Evolutionary conservation across 2,329 filamentous ascomycete genomes (phyloP), one percentile per base, ranked within the genome.

Genomic region (Acephala macrosclerotiorum): DNA sequence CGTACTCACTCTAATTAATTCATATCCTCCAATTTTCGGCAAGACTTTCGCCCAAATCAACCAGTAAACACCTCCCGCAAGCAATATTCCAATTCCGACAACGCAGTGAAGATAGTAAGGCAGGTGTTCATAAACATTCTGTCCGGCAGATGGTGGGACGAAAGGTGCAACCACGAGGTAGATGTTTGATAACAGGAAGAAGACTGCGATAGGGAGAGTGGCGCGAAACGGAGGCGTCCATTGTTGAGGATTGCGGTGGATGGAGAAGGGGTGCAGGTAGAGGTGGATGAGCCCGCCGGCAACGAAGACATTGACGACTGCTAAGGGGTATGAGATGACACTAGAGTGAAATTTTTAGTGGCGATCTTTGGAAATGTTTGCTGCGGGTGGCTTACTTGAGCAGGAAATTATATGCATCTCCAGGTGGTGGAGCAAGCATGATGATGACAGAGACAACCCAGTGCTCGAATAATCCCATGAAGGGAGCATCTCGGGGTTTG

Each of bases 391-490:
- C 81, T 73, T 79, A 85, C 82, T 88, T 86, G 66, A 86, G 78
- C 56, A 86, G 81, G 71, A 89, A 89, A 78, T 88, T 88, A 77
- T 89, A 90, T 0, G 87, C 87, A 75, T 90, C 87, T 40, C 88
- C 89, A 1, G 88, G 87, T 2, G 89, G 89, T 40, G 89, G 88
- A 0, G 87, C 88, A 1, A 91, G 79, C 76, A 91, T 89, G 72
- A 89, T 88, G 64, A 90, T 84, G 56, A 89, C 83, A 0, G 84
- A 89, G 14, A 89, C 85, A 36, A 85, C 74, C 84, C 86, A 91
- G 79, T 90, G 87, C 79, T 87, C 84, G 66, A 88, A 87, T 1
- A 89, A 81, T 57, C 85, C 87, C 26, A 85, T 84, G 55, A 87
- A 81, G 2, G 87, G 88, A 0, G 86, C 87, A 72, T 88, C 88